A percentile compares a stretch with the other conserved stretches of the same genome.
Evolutionary conservation across 1,284 basidiomycete species (phyloP).

Genomic region (Thecaphora thlaspeos): DNA sequence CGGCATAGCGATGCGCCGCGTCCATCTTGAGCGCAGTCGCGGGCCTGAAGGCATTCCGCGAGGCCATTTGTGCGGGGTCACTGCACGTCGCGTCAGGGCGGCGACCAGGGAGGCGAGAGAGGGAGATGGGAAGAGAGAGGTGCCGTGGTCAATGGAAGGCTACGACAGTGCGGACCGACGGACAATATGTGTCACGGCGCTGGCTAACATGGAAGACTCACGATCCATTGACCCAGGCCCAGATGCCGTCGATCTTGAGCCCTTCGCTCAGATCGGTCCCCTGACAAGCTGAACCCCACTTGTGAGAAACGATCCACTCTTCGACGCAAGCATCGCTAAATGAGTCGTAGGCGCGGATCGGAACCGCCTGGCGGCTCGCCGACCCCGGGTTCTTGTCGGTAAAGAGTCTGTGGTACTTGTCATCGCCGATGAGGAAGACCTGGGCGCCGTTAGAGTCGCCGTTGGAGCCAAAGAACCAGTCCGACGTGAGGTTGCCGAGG

Average conservation of each 20-base stretch:
- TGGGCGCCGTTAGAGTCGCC: conserved; percentile 3
- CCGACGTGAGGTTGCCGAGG: conserved; percentile 6
- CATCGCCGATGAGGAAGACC: conserved; percentile 6
- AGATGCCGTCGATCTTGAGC: conserved; percentile 19
- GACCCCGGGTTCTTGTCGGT: conserved; percentile 6
- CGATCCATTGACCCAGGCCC: conserved; percentile 33
- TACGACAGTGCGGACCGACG: neutral
- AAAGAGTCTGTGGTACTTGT: conserved; percentile 14
- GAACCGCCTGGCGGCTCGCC: conserved; percentile 10
- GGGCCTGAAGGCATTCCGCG: conserved; percentile 17
- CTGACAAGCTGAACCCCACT: conserved; percentile 13
- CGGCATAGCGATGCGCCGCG: conserved; percentile 21
- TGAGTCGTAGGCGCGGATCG: conserved; percentile 22
- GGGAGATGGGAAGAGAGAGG: neutral
- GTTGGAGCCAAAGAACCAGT: neutral
- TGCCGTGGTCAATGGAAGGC: no score
- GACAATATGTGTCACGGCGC: neutral
- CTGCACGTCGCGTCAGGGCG: no score
- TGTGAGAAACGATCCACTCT: conserved; percentile 20
- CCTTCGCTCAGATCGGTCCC: conserved; percentile 16
- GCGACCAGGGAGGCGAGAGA: no score
- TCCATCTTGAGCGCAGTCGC: conserved; percentile 22
- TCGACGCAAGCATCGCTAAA: conserved; percentile 25
- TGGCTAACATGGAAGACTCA: neutral
- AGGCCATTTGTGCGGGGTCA: conserved; percentile 26